A percentile compares a stretch with the other conserved stretches of the same genome.
Conservation (phyloP, 306 rosid genomes). For the Medicago truncatula region MtrunA17r5.0-ANR NC_053042.1:53125501-53126000, state of each 20-base stretch:
- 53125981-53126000: background rate
- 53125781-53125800: slow-evolving; percentile 45
- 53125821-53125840: slow-evolving; percentile 44
- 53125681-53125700: slow-evolving; percentile 78
- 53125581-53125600: slow-evolving; percentile 66
- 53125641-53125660: slow-evolving; percentile 77
- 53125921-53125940: slow-evolving; percentile 31
- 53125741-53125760: slow-evolving; percentile 37
- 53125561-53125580: slow-evolving; percentile 73
- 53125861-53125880: slow-evolving; percentile 48
- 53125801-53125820: slow-evolving; percentile 54
- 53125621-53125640: slow-evolving; percentile 69
- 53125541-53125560: slow-evolving; percentile 66
- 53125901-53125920: slow-evolving; percentile 59
- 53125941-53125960: background rate
- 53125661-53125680: slow-evolving; percentile 84
- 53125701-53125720: slow-evolving; percentile 53
- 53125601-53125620: slow-evolving; percentile 75
- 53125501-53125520: slow-evolving; percentile 48
- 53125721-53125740: slow-evolving; percentile 47
- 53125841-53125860: slow-evolving; percentile 42
- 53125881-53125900: slow-evolving; percentile 49
- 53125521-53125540: slow-evolving; percentile 51
- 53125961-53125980: background rate
- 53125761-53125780: slow-evolving; percentile 46